Conservation (phyloP, 495 filamentous ascomycete species). For the Neurospora sp. region DNA sequence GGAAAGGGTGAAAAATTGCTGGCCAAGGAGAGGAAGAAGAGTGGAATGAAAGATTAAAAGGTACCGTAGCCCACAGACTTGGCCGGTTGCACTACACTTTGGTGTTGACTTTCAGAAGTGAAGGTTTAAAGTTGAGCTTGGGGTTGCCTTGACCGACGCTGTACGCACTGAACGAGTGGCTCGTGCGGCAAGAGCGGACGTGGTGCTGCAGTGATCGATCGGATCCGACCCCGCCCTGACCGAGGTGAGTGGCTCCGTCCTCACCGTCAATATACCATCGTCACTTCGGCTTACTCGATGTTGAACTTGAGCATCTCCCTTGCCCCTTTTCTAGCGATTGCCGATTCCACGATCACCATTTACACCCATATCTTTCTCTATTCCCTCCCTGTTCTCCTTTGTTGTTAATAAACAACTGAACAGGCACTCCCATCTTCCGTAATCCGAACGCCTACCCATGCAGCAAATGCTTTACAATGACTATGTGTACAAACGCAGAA, state of each 20-base stretch:
- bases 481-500: neutral
- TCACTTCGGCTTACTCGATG: neutral
- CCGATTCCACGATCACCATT: neutral
- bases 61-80: neutral
- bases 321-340: neutral
- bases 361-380: neutral
- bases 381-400: neutral
- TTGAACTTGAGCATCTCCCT: neutral
- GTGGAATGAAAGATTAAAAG: neutral
- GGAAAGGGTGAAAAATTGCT: neutral
- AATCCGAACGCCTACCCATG: neutral
- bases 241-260: neutral
- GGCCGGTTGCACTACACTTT: neutral
- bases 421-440: neutral
- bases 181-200: neutral
- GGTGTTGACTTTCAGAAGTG: neutral
- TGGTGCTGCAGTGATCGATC: neutral
- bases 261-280: neutral
- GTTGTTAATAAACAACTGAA: neutral
- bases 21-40: neutral
- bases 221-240: neutral
- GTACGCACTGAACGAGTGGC: neutral
- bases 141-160: neutral
- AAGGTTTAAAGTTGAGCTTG: neutral
- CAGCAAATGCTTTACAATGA: neutral